Evolutionary conservation across 2,329 filamentous ascomycete genomes (phyloP).

Genomic region (Colletotrichum tropicale): DNA sequence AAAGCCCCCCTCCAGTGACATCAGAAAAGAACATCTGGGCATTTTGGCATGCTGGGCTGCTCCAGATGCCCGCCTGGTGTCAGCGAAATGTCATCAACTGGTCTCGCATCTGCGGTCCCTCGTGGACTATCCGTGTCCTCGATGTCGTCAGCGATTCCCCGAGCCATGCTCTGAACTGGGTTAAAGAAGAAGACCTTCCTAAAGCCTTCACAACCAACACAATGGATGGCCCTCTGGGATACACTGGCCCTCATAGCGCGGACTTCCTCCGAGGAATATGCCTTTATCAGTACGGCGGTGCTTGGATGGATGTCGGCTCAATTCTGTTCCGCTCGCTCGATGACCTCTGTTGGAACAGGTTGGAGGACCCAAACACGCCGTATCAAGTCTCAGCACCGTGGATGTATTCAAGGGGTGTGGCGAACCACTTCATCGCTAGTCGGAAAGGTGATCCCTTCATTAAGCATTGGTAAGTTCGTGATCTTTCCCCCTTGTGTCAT

Average conservation of each 20-base stretch:
- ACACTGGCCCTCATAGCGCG: conserved; percentile 39
- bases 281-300: conserved; percentile 41
- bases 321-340: conserved; percentile 41
- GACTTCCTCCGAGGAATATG: conserved; percentile 47
- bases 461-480: conserved; percentile 28
- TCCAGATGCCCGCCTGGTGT: conserved; percentile 39
- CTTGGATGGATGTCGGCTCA: conserved; percentile 44
- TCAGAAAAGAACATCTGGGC: conserved; percentile 51
- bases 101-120: conserved; percentile 39
- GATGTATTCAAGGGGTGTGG: conserved; percentile 23
- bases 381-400: conserved; percentile 32
- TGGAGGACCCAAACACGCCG: conserved; percentile 36
- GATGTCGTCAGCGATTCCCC: conserved; percentile 38
- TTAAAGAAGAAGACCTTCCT: conserved; percentile 23
- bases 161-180: conserved; percentile 40
- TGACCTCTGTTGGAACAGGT: conserved; percentile 39
- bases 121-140: conserved; percentile 45
- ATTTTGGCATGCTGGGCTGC: conserved; percentile 44
- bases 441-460: conserved; percentile 44
- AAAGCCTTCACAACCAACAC: conserved; percentile 31
- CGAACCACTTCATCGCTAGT: conserved; percentile 37
- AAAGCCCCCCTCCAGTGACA: conserved; percentile 30
- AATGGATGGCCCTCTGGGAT: conserved; percentile 42
- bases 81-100: conserved; percentile 44
- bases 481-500: accelerated